A percentile compares a stretch with the other conserved stretches of the same genome.
Evolutionary conservation across 352 stramenopile genomes (phyloP).

Genomic region (Proteromonas lacertae): DNA sequence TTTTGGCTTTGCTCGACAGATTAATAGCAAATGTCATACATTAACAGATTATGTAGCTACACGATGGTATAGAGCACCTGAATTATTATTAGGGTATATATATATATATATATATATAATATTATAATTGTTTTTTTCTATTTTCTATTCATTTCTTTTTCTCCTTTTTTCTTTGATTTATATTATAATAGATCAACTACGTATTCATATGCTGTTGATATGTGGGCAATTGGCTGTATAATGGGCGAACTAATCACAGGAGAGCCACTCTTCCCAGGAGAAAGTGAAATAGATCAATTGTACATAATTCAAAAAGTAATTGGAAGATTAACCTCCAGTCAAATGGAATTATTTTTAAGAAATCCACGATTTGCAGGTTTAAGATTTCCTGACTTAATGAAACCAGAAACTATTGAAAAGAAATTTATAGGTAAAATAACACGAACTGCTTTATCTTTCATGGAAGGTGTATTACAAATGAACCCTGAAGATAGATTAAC

Average conservation of each 20-base stretch:
- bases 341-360: conserved; percentile 50
- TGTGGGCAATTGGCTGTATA: conserved; percentile 65
- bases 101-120: too few species aligned
- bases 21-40: conserved; percentile 4
- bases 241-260: conserved; percentile 36
- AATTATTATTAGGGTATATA: conserved; percentile 57
- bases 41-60: conserved; percentile 78
- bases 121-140: too few species aligned
- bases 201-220: conserved; percentile 57
- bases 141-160: too few species aligned
- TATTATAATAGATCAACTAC: too few species aligned
- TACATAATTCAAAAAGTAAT: conserved; percentile 21
- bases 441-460: conserved; percentile 33
- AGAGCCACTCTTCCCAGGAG: conserved; percentile 36
- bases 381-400: conserved; percentile 55
- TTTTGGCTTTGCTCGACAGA: conserved; percentile 26
- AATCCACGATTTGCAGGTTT: conserved; percentile 55
- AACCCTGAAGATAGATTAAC: conserved; percentile 28
- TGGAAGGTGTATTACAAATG: conserved; percentile 29
- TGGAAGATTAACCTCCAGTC: conserved; percentile 30
- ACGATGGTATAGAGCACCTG: conserved; percentile 53
- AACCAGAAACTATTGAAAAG: conserved; percentile 49
- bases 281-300: conserved; percentile 19
- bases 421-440: conserved; percentile 43
- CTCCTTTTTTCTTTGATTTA: too few species aligned